These are phyloP conservation scores for Botrytis medusae DNA, from an alignment of 2,329 filamentous ascomycete genomes.

Conservation along the genomic window DNA sequence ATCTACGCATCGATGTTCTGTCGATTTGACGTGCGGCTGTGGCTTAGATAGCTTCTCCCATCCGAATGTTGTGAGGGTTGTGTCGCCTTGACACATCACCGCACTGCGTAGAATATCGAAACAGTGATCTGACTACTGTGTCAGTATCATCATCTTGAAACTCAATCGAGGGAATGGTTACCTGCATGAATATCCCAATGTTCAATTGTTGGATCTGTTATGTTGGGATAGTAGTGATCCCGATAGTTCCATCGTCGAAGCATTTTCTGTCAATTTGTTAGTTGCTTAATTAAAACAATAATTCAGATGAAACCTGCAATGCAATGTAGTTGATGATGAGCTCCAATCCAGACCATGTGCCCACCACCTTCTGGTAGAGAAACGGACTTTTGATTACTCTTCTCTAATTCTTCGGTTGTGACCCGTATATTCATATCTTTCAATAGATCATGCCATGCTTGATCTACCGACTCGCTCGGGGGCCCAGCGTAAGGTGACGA, in stretches of 20 bases:
- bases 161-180: neutral
- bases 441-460: slow-evolving; percentile 24
- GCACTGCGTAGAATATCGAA: slow-evolving; percentile 16
- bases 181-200: slow-evolving; percentile 19
- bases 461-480: slow-evolving; percentile 15
- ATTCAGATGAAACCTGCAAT: neutral
- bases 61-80: slow-evolving; percentile 13
- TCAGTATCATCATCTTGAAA: neutral
- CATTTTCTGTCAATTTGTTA: slow-evolving; percentile 5
- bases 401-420: slow-evolving; percentile 13
- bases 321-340: slow-evolving; percentile 13
- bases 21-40: slow-evolving; percentile 10
- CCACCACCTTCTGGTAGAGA: slow-evolving; percentile 16
- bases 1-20: slow-evolving; percentile 11
- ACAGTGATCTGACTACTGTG: neutral
- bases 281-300: neutral
- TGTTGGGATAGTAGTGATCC: slow-evolving; percentile 10
- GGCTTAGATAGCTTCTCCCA: slow-evolving; percentile 9
- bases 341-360: slow-evolving; percentile 15
- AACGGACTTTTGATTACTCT: slow-evolving; percentile 7
- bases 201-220: slow-evolving; percentile 8
- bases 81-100: slow-evolving; percentile 17
- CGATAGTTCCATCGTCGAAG: slow-evolving; percentile 15
- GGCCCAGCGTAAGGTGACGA: slow-evolving; percentile 17
- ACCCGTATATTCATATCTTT: slow-evolving; percentile 20